These are phyloP conservation scores for Mediolabrus comicus DNA, from an alignment of 108 stramenopile species.

Conservation along the genomic window DNA sequence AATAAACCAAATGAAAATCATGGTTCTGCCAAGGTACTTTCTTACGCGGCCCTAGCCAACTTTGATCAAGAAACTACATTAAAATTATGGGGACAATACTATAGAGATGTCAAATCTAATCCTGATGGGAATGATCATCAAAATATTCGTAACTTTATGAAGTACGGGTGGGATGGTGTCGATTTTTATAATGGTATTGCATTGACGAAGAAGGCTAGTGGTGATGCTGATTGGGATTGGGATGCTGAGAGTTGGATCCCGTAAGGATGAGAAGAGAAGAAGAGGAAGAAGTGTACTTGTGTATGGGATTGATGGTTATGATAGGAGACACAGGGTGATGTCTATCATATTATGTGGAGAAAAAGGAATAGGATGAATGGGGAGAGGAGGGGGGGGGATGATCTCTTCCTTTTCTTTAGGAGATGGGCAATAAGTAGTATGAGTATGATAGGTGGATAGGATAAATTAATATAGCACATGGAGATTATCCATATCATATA, in stretches of 20 bases:
- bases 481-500: no score
- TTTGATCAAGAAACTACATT: constrained; percentile 84
- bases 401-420: no score
- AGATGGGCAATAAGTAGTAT: no score
- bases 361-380: no score
- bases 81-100: constrained; percentile 87
- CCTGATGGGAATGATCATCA: constrained; percentile 75
- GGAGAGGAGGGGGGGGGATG: no score
- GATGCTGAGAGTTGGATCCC: constrained; percentile 74
- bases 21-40: constrained; percentile 79
- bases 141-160: constrained; percentile 90
- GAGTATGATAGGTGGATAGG: no score
- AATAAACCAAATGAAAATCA: constrained; percentile 85
- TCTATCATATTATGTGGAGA: no score
- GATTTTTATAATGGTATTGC: constrained; percentile 89
- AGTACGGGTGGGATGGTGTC: constrained; percentile 68
- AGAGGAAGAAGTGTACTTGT: no score
- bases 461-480: no score
- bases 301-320: no score
- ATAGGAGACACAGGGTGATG: no score
- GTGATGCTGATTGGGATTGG: constrained; percentile 81
- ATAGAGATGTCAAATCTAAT: constrained; percentile 79
- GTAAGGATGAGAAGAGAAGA: constrained; percentile 21
- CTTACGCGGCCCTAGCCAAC: constrained; percentile 76
- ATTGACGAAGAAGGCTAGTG: constrained; percentile 71